phyloP scores from a whole-genome alignment of 2,329 filamentous ascomycete species.

The Penicillium sp. region DNA sequence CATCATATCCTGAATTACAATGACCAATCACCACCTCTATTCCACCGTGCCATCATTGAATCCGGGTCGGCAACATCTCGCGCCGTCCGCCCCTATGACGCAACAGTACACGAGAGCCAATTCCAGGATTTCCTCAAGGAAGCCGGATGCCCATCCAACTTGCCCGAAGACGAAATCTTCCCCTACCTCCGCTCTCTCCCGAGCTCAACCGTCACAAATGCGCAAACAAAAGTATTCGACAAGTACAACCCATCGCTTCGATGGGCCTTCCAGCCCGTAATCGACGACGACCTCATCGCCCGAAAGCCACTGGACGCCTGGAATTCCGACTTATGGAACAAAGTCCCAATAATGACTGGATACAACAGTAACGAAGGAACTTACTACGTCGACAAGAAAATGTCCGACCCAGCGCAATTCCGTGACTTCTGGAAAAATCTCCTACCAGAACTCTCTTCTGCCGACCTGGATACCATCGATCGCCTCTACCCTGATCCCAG shows the following conservation, averaged over 20 bases:
- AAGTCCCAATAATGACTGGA: constrained; percentile 65
- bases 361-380: constrained; percentile 72
- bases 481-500: constrained; percentile 63
- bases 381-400: constrained; percentile 58
- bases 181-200: constrained; percentile 45
- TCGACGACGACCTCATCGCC: constrained; percentile 62
- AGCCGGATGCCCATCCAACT: constrained; percentile 32
- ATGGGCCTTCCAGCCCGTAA: constrained; percentile 68
- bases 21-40: constrained; percentile 33
- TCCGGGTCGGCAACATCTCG: constrained; percentile 50
- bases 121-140: constrained; percentile 44
- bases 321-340: constrained; percentile 54
- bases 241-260: constrained; percentile 48
- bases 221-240: constrained; percentile 46
- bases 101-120: constrained; percentile 45
- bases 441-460: constrained; percentile 56
- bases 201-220: constrained; percentile 36
- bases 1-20: constrained; percentile 63
- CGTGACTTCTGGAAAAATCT: constrained; percentile 61
- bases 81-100: constrained; percentile 45
- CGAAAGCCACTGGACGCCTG: constrained; percentile 61
- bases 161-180: constrained; percentile 36
- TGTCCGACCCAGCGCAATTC: constrained; percentile 55
- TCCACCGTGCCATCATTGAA: constrained; percentile 50
- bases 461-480: constrained; percentile 58